These are phyloP conservation scores for Akanthomyces lecanii DNA, from an alignment of 2,329 filamentous ascomycete species.

Conservation along the genomic window DNA sequence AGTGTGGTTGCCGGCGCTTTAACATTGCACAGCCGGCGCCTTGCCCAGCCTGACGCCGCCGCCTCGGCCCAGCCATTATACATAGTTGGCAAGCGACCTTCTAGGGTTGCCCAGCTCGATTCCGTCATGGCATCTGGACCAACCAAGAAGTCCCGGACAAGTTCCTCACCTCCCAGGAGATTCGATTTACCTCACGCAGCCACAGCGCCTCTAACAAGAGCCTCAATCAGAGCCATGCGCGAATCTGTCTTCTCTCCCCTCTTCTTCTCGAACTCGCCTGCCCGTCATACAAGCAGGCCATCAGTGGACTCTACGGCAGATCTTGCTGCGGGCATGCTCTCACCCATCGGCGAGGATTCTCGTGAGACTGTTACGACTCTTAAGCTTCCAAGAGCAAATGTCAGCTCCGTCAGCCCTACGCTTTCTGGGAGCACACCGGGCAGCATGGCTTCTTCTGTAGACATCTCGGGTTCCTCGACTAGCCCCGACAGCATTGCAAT, in stretches of 20 bases:
- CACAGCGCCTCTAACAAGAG: slow-evolving; percentile 21
- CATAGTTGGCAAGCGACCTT: slow-evolving; percentile 25
- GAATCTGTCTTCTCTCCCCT: slow-evolving; percentile 46
- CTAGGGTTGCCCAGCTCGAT: slow-evolving; percentile 20
- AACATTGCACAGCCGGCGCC: neutral
- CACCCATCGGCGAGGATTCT: slow-evolving; percentile 40
- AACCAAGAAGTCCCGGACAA: slow-evolving; percentile 45
- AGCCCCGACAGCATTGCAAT: slow-evolving; percentile 49
- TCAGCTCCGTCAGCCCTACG: slow-evolving; percentile 44
- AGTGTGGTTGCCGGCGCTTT: neutral
- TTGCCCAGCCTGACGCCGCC: neutral
- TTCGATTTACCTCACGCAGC: slow-evolving; percentile 38
- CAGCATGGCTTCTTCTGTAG: slow-evolving; percentile 51
- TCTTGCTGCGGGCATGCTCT: slow-evolving; percentile 43
- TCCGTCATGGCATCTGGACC: slow-evolving; percentile 32
- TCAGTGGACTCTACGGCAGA: slow-evolving; percentile 38
- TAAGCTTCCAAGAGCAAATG: slow-evolving; percentile 51
- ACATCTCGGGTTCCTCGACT: slow-evolving; percentile 45
- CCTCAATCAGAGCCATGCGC: slow-evolving; percentile 25
- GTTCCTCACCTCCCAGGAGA: slow-evolving; percentile 41
- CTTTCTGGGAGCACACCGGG: slow-evolving; percentile 49
- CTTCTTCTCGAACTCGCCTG: slow-evolving; percentile 47
- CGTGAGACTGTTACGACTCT: slow-evolving; percentile 48
- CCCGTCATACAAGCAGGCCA: slow-evolving; percentile 34
- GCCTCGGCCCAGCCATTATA: neutral